Percentiles rank a stretch among this genome's conserved stretches.
Evolutionary conservation across 805 yeast genomes (phyloP).

Genomic region (Ogataea thermomethanolica): DNA sequence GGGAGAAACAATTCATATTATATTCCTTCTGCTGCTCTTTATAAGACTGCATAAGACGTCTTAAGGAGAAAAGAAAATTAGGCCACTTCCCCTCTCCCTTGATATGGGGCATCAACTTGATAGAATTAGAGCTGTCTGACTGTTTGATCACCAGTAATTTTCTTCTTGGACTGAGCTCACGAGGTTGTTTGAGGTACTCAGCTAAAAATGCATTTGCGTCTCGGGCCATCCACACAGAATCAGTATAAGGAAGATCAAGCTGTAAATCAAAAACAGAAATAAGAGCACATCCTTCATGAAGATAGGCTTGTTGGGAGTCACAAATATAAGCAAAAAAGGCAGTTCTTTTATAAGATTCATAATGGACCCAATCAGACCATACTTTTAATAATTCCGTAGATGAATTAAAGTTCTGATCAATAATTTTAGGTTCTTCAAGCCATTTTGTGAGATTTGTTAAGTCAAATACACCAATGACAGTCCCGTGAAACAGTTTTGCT

Average conservation of each 20-base stretch:
- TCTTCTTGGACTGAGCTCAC: conserved; percentile 16
- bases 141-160: conserved; percentile 9
- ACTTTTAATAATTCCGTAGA: conserved; percentile 3
- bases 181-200: conserved; percentile 30
- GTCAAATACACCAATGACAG: conserved; percentile 18
- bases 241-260: conserved; percentile 44
- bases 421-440: conserved; percentile 19
- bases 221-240: conserved; percentile 41
- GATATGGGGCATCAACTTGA: conserved; percentile 25
- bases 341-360: conserved; percentile 42
- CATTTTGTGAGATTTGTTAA: conserved; percentile 24
- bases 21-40: conserved; percentile 32
- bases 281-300: conserved; percentile 32
- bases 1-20: conserved; percentile 34
- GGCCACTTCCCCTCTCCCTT: conserved; percentile 36
- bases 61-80: conserved; percentile 33
- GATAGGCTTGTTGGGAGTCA: conserved; percentile 39
- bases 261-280: conserved; percentile 42
- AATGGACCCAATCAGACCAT: conserved; percentile 47
- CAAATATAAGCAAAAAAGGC: conserved; percentile 40
- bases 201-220: conserved; percentile 22
- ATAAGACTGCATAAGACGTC: conserved; percentile 33
- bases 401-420: not conserved
- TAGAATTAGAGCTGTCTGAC: conserved; percentile 2
- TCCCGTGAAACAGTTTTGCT: conserved; percentile 11